Percentiles rank a stretch among this genome's conserved stretches.
Conservation (phyloP, 331 rosid genomes). For the Ulmus americana region DNA sequence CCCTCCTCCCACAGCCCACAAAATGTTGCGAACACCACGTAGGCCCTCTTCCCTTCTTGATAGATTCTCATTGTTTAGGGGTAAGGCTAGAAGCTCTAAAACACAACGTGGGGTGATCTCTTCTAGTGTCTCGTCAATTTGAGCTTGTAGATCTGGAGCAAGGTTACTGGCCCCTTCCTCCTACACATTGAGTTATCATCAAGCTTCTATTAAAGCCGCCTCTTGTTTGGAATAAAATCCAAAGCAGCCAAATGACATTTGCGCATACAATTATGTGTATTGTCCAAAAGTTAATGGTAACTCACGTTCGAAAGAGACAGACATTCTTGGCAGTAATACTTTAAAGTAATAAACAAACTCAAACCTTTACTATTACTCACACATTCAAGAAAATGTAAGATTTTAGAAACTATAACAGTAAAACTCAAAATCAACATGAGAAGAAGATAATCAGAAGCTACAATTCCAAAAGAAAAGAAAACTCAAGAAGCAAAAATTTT, state of each 20-base stretch:
- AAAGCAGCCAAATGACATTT: background rate
- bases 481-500: background rate
- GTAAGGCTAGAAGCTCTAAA: slow-evolving; percentile 80
- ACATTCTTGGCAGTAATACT: background rate
- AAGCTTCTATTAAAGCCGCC: background rate
- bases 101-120: slow-evolving; percentile 89
- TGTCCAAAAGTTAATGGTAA: background rate
- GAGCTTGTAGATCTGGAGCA: slow-evolving; percentile 86
- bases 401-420: background rate
- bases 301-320: background rate
- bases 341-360: background rate
- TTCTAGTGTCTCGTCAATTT: slow-evolving; percentile 93
- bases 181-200: slow-evolving; percentile 35
- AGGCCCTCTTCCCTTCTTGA: slow-evolving; percentile 79
- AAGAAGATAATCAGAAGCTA: background rate
- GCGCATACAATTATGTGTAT: background rate
- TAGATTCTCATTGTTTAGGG: slow-evolving; percentile 54
- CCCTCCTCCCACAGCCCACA: slow-evolving; percentile 98
- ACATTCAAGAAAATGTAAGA: background rate
- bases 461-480: background rate
- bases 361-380: background rate
- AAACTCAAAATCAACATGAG: background rate
- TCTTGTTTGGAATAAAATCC: background rate
- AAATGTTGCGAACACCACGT: slow-evolving; percentile 77
- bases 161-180: slow-evolving; percentile 96